Conservation (phyloP, 2,329 filamentous ascomycete genomes). For the Balansia obtecta region DNA sequence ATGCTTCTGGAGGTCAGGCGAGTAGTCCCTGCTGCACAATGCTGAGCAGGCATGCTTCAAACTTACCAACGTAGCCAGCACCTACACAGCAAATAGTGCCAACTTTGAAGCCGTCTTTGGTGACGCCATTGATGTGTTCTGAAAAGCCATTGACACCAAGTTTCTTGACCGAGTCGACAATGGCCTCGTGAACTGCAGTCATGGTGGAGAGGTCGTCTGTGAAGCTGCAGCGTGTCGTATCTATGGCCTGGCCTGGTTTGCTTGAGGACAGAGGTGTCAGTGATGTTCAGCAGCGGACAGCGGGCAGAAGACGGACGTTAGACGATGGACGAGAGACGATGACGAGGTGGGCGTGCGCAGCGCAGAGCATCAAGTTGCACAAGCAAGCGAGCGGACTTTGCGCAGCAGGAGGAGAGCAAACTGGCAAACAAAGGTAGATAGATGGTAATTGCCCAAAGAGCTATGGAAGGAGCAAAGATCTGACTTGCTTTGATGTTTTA, state of each 20-base stretch:
- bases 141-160: constrained; percentile 21
- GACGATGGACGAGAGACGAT: background rate
- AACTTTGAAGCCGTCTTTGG: constrained; percentile 23
- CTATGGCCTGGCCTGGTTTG: too few relatives aligned
- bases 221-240: background rate
- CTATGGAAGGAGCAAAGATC: background rate
- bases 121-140: constrained; percentile 17
- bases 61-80: constrained; percentile 63
- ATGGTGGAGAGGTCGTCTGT: constrained; percentile 7
- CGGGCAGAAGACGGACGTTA: too few relatives aligned
- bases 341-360: background rate
- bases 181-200: constrained; percentile 12
- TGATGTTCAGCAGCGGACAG: background rate
- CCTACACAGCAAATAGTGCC: constrained; percentile 61
- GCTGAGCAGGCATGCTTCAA: background rate
- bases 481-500: too few relatives aligned
- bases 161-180: constrained; percentile 18
- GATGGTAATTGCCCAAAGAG: background rate
- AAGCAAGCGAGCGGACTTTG: background rate
- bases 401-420: background rate
- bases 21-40: background rate
- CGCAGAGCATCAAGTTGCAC: background rate
- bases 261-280: background rate
- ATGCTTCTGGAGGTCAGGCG: background rate
- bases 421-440: background rate